Conservation (phyloP, 768 basidiomycete genomes). For the Psilocybe cyanescens region DNA sequence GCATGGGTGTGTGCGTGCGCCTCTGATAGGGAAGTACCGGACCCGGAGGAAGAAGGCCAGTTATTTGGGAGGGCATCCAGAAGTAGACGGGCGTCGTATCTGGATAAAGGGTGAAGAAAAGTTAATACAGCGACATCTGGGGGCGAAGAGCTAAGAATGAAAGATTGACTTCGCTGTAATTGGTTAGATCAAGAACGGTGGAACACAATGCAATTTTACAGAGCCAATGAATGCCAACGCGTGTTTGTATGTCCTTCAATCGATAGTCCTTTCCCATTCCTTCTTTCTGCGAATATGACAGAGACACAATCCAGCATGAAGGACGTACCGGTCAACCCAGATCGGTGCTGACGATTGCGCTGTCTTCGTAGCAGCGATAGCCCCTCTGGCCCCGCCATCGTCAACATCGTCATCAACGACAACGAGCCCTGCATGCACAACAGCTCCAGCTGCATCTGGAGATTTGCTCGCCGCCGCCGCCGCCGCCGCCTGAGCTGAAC, state of each 20-base stretch:
- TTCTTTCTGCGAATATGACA: not conserved
- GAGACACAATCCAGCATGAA: constrained; percentile 1
- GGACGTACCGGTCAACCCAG: constrained; percentile 87
- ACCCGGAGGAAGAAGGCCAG: not conserved
- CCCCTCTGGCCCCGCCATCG: not conserved
- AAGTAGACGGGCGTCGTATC: constrained; percentile 82
- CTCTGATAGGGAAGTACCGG: too few relatives aligned
- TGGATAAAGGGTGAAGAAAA: constrained; percentile 34
- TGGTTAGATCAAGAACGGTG: constrained; percentile 1
- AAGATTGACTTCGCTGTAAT: constrained; percentile 28
- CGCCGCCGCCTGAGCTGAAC: not conserved
- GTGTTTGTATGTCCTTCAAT: not conserved
- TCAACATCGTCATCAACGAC: constrained; percentile 9
- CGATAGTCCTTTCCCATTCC: not conserved
- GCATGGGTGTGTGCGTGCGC: too few relatives aligned
- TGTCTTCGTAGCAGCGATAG: not conserved
- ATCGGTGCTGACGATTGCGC: constrained; percentile 37
- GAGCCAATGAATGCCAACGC: too few relatives aligned
- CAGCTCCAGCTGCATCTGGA: not conserved
- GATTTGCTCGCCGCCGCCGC: not conserved
- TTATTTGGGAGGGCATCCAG: constrained; percentile 51
- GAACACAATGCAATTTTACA: not conserved
- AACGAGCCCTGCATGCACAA: not conserved
- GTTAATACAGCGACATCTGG: constrained; percentile 5
- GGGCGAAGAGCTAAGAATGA: constrained; percentile 22